phyloP scores from a whole-genome alignment of 768 basidiomycete genomes.

The Lentinula raphanica region DNA sequence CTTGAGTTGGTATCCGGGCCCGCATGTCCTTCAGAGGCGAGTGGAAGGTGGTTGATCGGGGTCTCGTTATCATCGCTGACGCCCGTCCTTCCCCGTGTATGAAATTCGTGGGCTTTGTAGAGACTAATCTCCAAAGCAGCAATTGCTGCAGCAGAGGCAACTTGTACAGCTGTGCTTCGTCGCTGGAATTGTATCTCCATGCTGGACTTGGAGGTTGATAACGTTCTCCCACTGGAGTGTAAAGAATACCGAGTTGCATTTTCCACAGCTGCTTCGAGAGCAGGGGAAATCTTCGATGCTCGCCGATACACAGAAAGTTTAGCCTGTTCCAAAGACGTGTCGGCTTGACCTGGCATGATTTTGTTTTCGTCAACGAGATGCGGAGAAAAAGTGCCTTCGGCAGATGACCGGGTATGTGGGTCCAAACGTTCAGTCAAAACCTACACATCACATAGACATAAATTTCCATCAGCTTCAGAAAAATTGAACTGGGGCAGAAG shows the following conservation, averaged over 20 bases:
- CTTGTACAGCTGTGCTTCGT: neutral
- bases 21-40: neutral
- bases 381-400: neutral
- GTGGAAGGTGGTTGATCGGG: neutral
- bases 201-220: neutral
- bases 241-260: neutral
- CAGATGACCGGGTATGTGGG: neutral
- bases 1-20: no score
- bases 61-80: neutral
- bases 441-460: no score
- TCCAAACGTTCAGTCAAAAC: neutral
- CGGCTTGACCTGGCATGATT: no score
- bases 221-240: no score
- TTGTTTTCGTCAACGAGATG: no score
- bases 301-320: neutral
- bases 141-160: constrained; percentile 2
- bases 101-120: neutral
- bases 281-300: neutral
- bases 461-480: neutral
- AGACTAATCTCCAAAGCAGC: constrained; percentile 1
- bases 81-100: neutral
- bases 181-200: neutral
- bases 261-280: constrained; percentile 3
- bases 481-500: neutral
- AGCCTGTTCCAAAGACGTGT: neutral